These are phyloP conservation scores for Monosporascus cannonballus DNA, from an alignment of 2,329 filamentous ascomycete genomes.

Conservation along the genomic window DNA sequence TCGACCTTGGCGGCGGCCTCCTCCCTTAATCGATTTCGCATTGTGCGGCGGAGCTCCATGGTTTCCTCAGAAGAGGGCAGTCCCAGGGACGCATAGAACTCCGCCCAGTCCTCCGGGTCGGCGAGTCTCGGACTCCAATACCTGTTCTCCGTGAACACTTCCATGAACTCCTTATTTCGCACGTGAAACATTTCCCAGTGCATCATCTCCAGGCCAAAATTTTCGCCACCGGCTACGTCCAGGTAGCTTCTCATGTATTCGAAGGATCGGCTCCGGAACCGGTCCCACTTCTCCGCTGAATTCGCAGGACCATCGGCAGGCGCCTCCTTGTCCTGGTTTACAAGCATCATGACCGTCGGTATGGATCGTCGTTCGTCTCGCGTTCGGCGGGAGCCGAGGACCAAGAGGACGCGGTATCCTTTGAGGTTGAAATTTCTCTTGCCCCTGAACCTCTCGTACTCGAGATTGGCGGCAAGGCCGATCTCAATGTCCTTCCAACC, in stretches of 20 bases:
- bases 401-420: neutral
- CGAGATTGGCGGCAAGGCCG: neutral
- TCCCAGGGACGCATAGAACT: neutral
- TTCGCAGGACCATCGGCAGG: no score
- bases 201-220: neutral
- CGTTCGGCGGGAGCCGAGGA: neutral
- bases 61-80: no score
- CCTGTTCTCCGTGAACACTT: neutral
- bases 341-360: neutral
- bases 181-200: neutral
- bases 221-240: neutral
- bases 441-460: neutral
- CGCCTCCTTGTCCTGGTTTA: neutral
- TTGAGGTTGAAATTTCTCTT: neutral
- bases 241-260: neutral
- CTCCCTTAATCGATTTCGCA: no score
- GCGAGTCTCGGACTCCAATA: neutral
- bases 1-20: no score
- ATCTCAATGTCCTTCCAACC: neutral
- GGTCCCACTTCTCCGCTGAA: no score
- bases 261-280: neutral
- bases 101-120: neutral
- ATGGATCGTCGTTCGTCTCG: neutral
- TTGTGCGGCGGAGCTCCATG: no score
- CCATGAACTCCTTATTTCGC: neutral